Percentiles rank a stretch among this genome's conserved stretches.
phyloP scores from a whole-genome alignment of 2,329 filamentous ascomycete genomes.

The Fusarium gaditjirri region DNA sequence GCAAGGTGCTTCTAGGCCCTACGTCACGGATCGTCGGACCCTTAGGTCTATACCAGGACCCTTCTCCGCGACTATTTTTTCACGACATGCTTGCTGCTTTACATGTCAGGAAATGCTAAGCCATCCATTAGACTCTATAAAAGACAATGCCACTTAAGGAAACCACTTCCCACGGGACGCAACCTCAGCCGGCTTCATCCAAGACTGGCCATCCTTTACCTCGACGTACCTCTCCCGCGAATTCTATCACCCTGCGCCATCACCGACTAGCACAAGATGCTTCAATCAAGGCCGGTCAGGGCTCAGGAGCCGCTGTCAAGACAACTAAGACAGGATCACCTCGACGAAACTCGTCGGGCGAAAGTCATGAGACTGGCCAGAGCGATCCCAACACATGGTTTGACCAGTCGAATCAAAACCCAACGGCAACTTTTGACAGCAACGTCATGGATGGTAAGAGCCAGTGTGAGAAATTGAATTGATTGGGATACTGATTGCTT shows the following conservation, averaged over 20 bases:
- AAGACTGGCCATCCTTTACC: conserved; percentile 55
- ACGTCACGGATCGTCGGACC: conserved; percentile 38
- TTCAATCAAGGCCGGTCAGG: conserved; percentile 45
- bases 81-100: conserved; percentile 14
- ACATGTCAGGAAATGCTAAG: conserved; percentile 26
- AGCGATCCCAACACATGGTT: conserved; percentile 67
- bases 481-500: conserved; percentile 2
- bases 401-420: conserved; percentile 63
- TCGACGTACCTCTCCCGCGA: conserved; percentile 56
- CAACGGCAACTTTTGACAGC: conserved; percentile 54
- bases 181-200: conserved; percentile 37
- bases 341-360: conserved; percentile 58
- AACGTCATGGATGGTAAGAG: conserved; percentile 60
- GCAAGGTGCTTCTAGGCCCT: conserved; percentile 30
- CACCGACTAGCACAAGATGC: conserved; percentile 59
- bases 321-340: conserved; percentile 38
- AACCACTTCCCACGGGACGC: conserved; percentile 37
- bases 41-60: conserved; percentile 15
- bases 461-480: background rate
- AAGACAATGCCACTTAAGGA: conserved; percentile 45
- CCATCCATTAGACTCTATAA: conserved; percentile 9
- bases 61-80: background rate
- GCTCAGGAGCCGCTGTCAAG: conserved; percentile 36
- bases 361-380: conserved; percentile 59
- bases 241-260: conserved; percentile 60